Base-by-base conservation (phyloP, 2,329 filamentous ascomycete genomes). In the Chaetomium sp. region DNA sequence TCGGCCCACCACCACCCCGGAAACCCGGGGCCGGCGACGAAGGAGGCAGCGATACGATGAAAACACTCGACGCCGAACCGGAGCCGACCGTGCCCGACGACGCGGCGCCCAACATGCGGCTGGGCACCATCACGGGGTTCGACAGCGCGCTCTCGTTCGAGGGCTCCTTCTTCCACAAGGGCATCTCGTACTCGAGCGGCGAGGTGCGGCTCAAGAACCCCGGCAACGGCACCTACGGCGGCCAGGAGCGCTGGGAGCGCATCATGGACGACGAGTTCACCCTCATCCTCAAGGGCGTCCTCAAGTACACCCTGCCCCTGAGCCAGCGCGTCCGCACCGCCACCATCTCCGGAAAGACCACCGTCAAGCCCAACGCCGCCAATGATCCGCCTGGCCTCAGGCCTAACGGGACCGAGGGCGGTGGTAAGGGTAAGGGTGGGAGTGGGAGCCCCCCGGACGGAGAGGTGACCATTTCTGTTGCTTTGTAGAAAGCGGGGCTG, bases 261-360 rank as follows among this genome's bases (percentile, higher is more conserved):
- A 93, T 98, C 55, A 82, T 97, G 58, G 87, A 96, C 69, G 91
- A 97, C 75, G 91, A 94, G 53, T 99, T 98, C 71, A 92, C 97
- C 70, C 83, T 99, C 57, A 94, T 98, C 66, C 86, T 99, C 50
- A 89, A 95, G 71, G 95, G 95, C 25, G 90, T 95, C 16, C 82
- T 99, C 70, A 93, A 93, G 74, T 99, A 99, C 73, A 85, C 80
- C 33, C 79, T 89, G 38, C 87, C 87, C 2, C 78, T 89, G 60
- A 89, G 85, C 70, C 83, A 85, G 69, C 83, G 82, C 61, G 76
- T 87, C 45, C 80, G 85, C 68, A 88, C 83, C 68, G 84, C 85
- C 9, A 81, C 84, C 8, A 86, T 89, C 53, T 83, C 85, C 10
- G 86, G 85, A 35, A 81, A 85, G 69, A 83, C 83, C 10, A 82